Evolutionary conservation across 257 asterid genomes (phyloP).

Genomic region (Scutellaria minor): DNA sequence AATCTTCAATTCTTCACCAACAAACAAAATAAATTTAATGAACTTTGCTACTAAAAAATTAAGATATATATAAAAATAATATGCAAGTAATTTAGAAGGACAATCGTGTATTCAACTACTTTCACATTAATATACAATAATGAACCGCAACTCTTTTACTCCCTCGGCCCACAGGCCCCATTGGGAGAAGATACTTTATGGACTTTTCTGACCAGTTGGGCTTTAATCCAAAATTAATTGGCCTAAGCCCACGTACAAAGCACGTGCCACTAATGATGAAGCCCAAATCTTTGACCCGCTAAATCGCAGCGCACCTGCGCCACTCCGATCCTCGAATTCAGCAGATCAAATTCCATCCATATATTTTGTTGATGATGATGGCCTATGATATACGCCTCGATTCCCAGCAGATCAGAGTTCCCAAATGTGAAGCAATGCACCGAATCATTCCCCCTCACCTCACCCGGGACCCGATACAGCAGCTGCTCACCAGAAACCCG

Average conservation of each 20-base stretch:
- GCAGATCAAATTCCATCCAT: constrained; percentile 86
- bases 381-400: constrained; percentile 79
- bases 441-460: constrained; percentile 54
- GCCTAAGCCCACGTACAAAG: background rate
- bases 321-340: constrained; percentile 69
- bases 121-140: constrained; percentile 10
- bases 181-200: background rate
- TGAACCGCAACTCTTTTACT: constrained; percentile 6
- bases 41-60: background rate
- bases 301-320: constrained; percentile 67
- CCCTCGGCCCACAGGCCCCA: background rate
- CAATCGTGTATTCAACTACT: constrained; percentile 10
- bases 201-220: background rate
- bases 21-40: constrained; percentile 17
- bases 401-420: constrained; percentile 66
- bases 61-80: constrained; percentile 1
- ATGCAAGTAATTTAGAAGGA: constrained; percentile 1
- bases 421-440: constrained; percentile 87
- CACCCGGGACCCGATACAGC: constrained; percentile 67
- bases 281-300: constrained; percentile 66
- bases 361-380: constrained; percentile 85
- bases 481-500: constrained; percentile 53
- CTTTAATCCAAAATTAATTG: background rate
- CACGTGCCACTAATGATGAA: constrained; percentile 22
- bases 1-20: background rate